Evolutionary conservation across 208 protist species (phyloP), one percentile per base, ranked within the genome.

Genomic region (Leishmania lainsoni): DNA sequence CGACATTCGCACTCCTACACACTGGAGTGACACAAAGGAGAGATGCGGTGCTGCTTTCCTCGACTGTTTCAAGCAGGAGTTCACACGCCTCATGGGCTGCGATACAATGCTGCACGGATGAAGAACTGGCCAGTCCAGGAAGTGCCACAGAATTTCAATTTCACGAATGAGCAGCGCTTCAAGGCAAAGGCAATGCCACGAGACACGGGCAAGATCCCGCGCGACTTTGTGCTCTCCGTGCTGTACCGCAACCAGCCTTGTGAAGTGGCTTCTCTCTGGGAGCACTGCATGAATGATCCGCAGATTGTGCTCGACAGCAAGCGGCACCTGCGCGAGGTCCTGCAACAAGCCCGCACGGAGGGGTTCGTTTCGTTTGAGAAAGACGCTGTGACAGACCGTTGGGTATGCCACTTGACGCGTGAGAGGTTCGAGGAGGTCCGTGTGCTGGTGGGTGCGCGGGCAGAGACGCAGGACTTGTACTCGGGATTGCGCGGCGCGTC

Each of bases 211-310:
- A 94, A 89, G 76, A 96, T 97, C 17, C 91, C 95, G 9, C 90
- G 91, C 61, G 89, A 97, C 78, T 98, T 98, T 85, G 78, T 98
- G 16, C 89, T 98, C 22, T 93, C 91, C 45, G 93, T 98, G 68
- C 90, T 98, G 54, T 98, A 97, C 85, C 93, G 89, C 49, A 85
- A 96, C 80, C 95, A 98, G 83, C 95, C 95, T 16, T 98, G 95
- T 75, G 92, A 96, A 83, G 90, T 98, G 16, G 82, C 84, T n/a
- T 75, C 87, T 5, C 88, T 98, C 29, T 98, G 95, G 95, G 86
- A 93, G 81, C 73, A 91, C 63, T 98, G 95, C 88, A 90, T 87
- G 49, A 79, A 80, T 22, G 95, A 97, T 79, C 90, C 95, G 20
- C 89, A 89, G 69, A 94, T 92, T 52, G 93, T 97, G n/a, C 90